Percentiles rank a stretch among this genome's conserved stretches.
Conservation (phyloP, 2,329 filamentous ascomycete genomes). For the Penicillium sp. region DNA sequence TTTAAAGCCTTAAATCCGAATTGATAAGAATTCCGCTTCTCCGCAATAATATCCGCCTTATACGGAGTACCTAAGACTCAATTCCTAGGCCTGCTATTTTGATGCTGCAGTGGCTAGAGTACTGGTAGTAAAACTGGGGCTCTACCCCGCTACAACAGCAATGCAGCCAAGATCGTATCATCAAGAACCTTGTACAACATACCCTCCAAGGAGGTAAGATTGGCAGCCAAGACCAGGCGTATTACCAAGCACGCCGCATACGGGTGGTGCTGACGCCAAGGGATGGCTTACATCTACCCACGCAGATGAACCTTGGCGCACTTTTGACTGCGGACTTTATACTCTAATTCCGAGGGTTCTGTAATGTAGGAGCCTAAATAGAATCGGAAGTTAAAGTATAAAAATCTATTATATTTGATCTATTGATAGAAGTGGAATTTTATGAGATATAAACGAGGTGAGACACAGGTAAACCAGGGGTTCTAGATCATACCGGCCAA, state of each 20-base stretch:
- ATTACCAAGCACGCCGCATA: neutral
- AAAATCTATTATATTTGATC: neutral
- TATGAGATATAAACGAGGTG: neutral
- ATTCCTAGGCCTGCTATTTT: neutral
- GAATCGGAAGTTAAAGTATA: neutral
- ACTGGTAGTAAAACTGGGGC: neutral
- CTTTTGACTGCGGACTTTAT: neutral
- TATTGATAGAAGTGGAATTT: neutral
- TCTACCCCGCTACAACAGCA: neutral
- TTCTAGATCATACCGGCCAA: neutral
- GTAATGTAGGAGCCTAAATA: neutral
- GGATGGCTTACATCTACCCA: neutral
- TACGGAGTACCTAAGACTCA: neutral
- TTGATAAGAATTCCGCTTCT: neutral
- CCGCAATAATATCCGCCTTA: neutral
- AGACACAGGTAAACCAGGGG: neutral
- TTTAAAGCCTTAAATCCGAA: neutral
- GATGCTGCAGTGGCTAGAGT: neutral
- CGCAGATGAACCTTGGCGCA: neutral
- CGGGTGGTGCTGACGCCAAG: neutral
- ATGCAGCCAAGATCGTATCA: neutral
- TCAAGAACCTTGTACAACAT: neutral
- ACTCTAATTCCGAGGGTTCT: neutral
- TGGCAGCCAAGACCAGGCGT: neutral
- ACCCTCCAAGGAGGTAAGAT: too few species aligned